Base-by-base conservation (phyloP, 768 basidiomycete genomes). In the Paxillus rubicundulus region DNA sequence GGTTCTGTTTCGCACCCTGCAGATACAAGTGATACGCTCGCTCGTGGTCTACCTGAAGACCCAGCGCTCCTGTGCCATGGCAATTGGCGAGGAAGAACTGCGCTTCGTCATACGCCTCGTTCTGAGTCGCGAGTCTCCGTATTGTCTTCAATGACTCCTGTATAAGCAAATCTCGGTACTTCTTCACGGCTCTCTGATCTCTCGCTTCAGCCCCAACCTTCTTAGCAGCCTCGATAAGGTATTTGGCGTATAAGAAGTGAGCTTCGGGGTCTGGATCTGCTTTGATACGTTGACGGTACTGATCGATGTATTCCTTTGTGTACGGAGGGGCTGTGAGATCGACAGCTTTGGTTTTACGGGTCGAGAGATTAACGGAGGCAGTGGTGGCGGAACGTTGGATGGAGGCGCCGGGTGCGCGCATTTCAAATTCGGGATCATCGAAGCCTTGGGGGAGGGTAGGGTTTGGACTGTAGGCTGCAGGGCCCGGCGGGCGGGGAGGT, bases 61-160 rank as follows among this genome's bases (percentile, higher is more conserved):
- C 96, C 20, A 99, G 83, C 58, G 87, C 87, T 8, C 97, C 97
- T 1, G 94, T 97, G 17, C 96, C 95, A 64, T 96, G 87, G 65
- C 95, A 95, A 61, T 98, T 98, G 38, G 96, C 97, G 41, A 98
- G 78, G 79, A 97, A 98, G 74, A 98, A 99, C 68, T 98, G 96
- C 12, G 97, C 96, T 63, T 99, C 97, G 53, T 93, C 85, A 69
- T 92, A 95, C 1, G 93, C 85, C 50, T 93, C 85, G 18, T 87
- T 90, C 68, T 93, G 90, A 7, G 93, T 95, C 4, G 96, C 97
- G 45, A 98, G 76, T 47, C 92, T 84, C 57, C 96, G 88, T 55
- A 98, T 82, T 47, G 93, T 88, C 71, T 98, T 96, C 62, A 99
- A 75, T 9, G 91, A 85, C 72, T 99, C 97, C 47, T 77, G 78